Base-by-base conservation (phyloP, 2,329 filamentous ascomycete species). In the Colletotrichum musicola region DNA sequence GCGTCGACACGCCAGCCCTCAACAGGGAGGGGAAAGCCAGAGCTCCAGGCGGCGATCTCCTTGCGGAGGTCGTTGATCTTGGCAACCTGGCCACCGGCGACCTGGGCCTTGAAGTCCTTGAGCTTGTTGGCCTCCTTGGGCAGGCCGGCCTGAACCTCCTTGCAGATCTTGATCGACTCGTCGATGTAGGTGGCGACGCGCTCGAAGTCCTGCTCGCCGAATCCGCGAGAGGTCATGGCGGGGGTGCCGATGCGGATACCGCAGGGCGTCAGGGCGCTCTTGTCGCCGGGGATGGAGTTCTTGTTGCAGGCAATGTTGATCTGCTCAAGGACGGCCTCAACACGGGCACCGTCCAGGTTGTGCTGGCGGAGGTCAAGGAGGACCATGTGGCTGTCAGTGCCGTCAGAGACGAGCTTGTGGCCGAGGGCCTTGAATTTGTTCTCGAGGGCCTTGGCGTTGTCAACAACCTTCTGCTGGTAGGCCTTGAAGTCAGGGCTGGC, bases 241-340 rank as follows among this genome's bases (percentile, higher is more conserved):
- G 96, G 96, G 53, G 95, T 96, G 78, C 96, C 96, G 76, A 99
- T 97, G 75, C 96, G 94, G 81, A 99, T 91, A 86, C 96, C 96
- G 78, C 91, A 94, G 62, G 96, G 96, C 72, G 94, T 97, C 74
- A 99, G 89, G 56, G 96, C 96, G 68, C 93, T 97, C 88, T 97
- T 98, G 88, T 99, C 96, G 72, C 96, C 96, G 47, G 96, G 96
- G 68, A 97, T 96, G 70, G 93, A 92, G 90, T 99, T 99, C 91
- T 99, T 99, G 91, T 99, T 99, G 89, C 94, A 97, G 71, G 96
- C 95, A 81, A 99, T 97, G 87, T 97, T 97, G 84, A 98, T 96
- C 81, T 97, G 93, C 86, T 99, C 96, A 20, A 99, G 91, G 68
- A 99, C 92, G 71, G 93, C 92, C 88, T 99, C 96, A 49, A 98